phyloP scores from a whole-genome alignment of 345 rosid species.

The Rhizophora apiculata region DNA sequence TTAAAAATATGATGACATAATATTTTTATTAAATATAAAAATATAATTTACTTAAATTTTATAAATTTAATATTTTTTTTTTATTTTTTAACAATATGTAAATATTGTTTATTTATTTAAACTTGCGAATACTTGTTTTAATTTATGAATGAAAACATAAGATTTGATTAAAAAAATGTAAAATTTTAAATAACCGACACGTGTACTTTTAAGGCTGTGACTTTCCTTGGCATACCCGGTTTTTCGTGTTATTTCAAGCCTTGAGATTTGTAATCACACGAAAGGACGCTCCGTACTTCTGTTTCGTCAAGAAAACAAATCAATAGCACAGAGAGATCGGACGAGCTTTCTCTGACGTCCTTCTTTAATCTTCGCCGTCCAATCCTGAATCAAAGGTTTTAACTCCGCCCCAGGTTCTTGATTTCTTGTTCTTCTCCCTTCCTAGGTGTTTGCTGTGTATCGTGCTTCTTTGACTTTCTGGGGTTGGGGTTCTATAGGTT shows the following conservation, averaged over 20 bases:
- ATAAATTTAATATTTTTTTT: too few relatives aligned
- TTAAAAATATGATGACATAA: too few relatives aligned
- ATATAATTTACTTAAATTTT: too few relatives aligned
- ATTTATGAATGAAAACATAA: background rate
- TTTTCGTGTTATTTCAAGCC: constrained; percentile 1
- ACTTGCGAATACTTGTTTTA: too few relatives aligned
- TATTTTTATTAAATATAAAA: too few relatives aligned
- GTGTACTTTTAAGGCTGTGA: constrained; percentile 6
- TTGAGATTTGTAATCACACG: too few relatives aligned
- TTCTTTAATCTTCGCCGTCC: too few relatives aligned
- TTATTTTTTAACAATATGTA: too few relatives aligned
- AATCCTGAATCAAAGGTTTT: constrained; percentile 25
- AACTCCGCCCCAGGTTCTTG: constrained; percentile 48
- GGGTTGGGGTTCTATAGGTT: constrained; percentile 24
- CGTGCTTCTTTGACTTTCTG: constrained; percentile 20
- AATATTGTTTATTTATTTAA: too few relatives aligned
- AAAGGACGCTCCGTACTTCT: background rate
- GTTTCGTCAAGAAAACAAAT: constrained; percentile 4
- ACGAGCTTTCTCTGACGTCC: too few relatives aligned
- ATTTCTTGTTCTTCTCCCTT: background rate
- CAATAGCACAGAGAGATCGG: constrained; percentile 3
- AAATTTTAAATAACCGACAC: constrained; percentile 5
- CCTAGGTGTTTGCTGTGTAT: background rate
- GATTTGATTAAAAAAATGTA: background rate
- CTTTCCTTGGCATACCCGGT: constrained; percentile 10